Evolutionary conservation across 2,329 filamentous ascomycete species (phyloP).

Genomic region (Ophiocordyceps camponoti-leonardi): DNA sequence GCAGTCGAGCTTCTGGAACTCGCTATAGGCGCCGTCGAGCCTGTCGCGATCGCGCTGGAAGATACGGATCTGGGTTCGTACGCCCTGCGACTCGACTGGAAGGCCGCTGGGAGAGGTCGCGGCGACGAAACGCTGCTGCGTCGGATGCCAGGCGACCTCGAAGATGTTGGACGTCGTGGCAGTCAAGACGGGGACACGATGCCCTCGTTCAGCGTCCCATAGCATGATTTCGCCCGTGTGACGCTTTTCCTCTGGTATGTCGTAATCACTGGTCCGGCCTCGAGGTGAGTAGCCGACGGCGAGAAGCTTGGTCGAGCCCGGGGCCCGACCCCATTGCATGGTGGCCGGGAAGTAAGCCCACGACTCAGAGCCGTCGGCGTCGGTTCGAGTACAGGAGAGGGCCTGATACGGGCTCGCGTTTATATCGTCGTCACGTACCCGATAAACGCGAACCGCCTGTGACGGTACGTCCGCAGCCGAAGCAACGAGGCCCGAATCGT

Average conservation of each 20-base stretch:
- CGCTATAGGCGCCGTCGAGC: conserved; percentile 15
- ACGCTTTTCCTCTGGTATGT: conserved; percentile 40
- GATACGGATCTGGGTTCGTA: conserved; percentile 39
- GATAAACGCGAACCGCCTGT: conserved; percentile 40
- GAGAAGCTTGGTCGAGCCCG: conserved; percentile 29
- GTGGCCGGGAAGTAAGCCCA: conserved; percentile 49
- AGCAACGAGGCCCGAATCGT: conserved; percentile 31
- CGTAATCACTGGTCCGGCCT: conserved; percentile 32
- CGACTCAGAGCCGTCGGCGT: conserved; percentile 20
- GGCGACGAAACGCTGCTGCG: conserved; percentile 31
- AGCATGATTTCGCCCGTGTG: conserved; percentile 42
- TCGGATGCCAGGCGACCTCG: conserved; percentile 46
- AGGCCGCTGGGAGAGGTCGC: conserved; percentile 39
- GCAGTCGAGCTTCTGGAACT: conserved; percentile 40
- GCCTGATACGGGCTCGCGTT: conserved; percentile 17
- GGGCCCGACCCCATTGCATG: conserved; percentile 39
- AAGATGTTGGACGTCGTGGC: conserved; percentile 43
- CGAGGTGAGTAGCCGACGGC: conserved; percentile 47
- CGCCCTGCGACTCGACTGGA: conserved; percentile 19
- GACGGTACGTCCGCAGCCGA: conserved; percentile 39
- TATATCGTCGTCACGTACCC: conserved; percentile 19
- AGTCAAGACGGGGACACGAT: conserved; percentile 28
- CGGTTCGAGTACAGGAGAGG: conserved; percentile 23
- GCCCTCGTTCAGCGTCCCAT: conserved; percentile 32
- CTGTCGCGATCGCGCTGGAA: conserved; percentile 20